Conservation (phyloP, 2,329 filamentous ascomycete species). For the Sclerotinia minor region DNA sequence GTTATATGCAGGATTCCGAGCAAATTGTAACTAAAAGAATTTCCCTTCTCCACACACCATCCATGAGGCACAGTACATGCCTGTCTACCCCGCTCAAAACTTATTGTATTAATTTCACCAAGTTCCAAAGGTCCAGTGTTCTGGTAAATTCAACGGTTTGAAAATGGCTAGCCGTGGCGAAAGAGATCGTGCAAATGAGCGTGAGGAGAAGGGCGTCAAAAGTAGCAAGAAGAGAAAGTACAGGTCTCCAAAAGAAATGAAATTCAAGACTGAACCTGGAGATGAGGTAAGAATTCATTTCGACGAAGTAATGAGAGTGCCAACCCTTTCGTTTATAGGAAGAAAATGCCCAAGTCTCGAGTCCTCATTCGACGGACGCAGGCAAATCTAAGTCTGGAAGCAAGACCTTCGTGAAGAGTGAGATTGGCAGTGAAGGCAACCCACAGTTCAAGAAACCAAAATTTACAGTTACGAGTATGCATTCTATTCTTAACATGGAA, state of each 20-base stretch:
- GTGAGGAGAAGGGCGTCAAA: neutral
- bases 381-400: accelerated
- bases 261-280: neutral
- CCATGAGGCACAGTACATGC: neutral
- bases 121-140: too few species aligned
- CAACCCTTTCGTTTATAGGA: neutral
- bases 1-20: neutral
- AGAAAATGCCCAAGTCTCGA: neutral
- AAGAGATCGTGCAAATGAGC: neutral
- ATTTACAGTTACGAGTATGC: neutral
- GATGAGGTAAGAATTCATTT: neutral
- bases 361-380: neutral
- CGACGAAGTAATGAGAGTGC: neutral
- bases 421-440: too few species aligned
- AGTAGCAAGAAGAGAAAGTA: neutral
- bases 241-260: too few species aligned
- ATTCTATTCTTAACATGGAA: neutral
- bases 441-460: neutral
- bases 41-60: neutral
- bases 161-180: neutral
- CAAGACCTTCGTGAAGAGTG: too few species aligned
- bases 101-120: neutral
- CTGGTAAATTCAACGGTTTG: neutral
- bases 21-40: neutral
- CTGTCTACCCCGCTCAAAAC: neutral